These are phyloP conservation scores for Xerophyta viscosa DNA, from an alignment of 106 monocot genomes.

Conservation along the genomic window DNA sequence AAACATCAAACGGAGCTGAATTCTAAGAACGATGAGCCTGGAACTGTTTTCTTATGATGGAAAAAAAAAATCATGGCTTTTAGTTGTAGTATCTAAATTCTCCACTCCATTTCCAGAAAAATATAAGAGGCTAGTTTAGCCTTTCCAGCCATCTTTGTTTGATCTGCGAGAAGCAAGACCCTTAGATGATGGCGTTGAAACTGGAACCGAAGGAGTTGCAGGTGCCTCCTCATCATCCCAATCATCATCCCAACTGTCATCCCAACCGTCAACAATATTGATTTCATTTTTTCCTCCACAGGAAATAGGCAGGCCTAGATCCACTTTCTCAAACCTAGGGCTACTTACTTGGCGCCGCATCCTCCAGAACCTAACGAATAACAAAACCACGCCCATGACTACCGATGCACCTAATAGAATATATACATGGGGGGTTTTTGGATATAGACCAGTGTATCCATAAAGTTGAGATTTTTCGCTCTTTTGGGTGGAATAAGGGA, in stretches of 20 bases:
- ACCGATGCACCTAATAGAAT: conserved; percentile 17
- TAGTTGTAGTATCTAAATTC: too few species aligned
- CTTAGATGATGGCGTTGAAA: conserved; percentile 52
- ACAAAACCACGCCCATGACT: conserved; percentile 15
- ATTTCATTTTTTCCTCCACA: conserved; percentile 41
- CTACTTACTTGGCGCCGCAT: conserved; percentile 6
- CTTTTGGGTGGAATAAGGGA: conserved; percentile 21
- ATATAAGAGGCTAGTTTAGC: conserved; percentile 13
- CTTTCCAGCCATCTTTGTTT: conserved; percentile 78
- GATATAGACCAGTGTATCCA: conserved; percentile 9
- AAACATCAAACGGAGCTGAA: too few species aligned
- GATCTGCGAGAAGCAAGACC: conserved; percentile 63
- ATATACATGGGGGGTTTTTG: conserved; percentile 10
- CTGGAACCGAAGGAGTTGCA: conserved; percentile 44
- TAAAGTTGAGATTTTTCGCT: conserved; percentile 11
- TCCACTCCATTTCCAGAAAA: too few species aligned
- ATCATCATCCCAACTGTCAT: conserved; percentile 60
- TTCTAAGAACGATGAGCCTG: too few species aligned
- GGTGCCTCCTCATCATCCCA: conserved; percentile 91
- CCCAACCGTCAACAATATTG: conserved; percentile 42
- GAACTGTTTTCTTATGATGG: too few species aligned
- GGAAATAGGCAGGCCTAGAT: conserved; percentile 48
- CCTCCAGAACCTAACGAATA: conserved; percentile 24
- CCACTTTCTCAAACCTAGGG: conserved; percentile 39
- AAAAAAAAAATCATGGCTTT: too few species aligned